Percentiles rank a stretch among this genome's conserved stretches.
phyloP scores from a whole-genome alignment of 805 yeast genomes.

The Candida qinlingensis region DNA sequence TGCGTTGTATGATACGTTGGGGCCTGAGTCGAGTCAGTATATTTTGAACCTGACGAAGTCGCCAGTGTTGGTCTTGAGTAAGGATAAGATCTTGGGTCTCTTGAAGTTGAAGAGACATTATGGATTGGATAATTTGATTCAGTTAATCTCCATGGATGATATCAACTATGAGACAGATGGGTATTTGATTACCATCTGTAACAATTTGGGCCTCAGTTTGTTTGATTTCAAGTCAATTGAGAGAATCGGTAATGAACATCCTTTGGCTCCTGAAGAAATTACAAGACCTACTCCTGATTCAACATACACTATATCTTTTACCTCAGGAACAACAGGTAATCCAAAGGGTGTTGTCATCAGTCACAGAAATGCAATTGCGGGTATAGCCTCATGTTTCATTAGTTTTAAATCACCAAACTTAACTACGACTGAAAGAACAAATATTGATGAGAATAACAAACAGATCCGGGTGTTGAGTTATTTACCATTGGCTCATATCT shows the following conservation, averaged over 20 bases:
- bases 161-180: conserved; percentile 25
- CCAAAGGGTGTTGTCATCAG: conserved; percentile 56
- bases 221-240: conserved; percentile 30
- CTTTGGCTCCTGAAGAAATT: conserved; percentile 27
- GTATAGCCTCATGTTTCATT: conserved; percentile 25
- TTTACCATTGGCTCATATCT: conserved; percentile 58
- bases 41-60: conserved; percentile 54
- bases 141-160: conserved; percentile 44
- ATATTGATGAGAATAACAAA: conserved; percentile 15
- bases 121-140: conserved; percentile 30
- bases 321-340: conserved; percentile 63
- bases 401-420: conserved; percentile 9
- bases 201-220: conserved; percentile 28
- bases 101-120: conserved; percentile 34
- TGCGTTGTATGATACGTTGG: conserved; percentile 51
- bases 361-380: conserved; percentile 40
- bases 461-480: conserved; percentile 33
- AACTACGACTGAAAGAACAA: conserved; percentile 5
- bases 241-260: conserved; percentile 26
- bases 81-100: conserved; percentile 37
- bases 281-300: conserved; percentile 33
- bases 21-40: conserved; percentile 54
- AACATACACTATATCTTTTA: conserved; percentile 50
- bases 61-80: conserved; percentile 53
- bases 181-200: conserved; percentile 18